Evolutionary conservation across 2,329 filamentous ascomycete species (phyloP), one percentile per base, ranked within the genome.

Genomic region (Monilinia polystroma): DNA sequence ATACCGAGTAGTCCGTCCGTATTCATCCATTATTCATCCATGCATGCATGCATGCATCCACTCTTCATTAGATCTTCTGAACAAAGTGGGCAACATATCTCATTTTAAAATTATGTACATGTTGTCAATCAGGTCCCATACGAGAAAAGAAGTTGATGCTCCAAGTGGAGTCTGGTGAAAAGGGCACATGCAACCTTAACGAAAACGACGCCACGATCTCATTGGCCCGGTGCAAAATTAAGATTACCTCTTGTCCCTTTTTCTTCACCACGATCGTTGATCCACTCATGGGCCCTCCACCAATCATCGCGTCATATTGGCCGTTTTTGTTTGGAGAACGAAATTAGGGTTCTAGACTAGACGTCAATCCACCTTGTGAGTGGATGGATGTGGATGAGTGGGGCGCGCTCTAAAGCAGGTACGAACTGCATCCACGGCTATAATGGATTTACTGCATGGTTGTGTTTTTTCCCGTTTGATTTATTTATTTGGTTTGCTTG

Each of bases 81-180:
- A 59, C 56, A 32, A 59, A 59, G 51, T 57, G 63, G 53, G 53
- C 18, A 64, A 16, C 11, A 58, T 11, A 26, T 26, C 53, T 64
- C 63, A 64, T 64, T 64, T 64, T 64, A 64, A 64, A 64, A 51
- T 47, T 20, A 29, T 43, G 60, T 51, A 41, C 29, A 29, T 29
- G 29, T 29, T 29, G 29, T 29, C 29, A 29, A 29, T 29, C 29
- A 29, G 56, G 56, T 47, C 18, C 57, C 57, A 59, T 59, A 43
- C 43, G 32, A 35, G 32, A 35, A 35, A 5, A 35, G 32, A 35
- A 35, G 5, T 35, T 8, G 32, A 35, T 35, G 32, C 32, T 35
- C 32, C 32, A 35, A 59, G 26, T 47, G 26, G 56, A 59, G 32
- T 29, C 29, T 4, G 3, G 2, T 29, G 29, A 29, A 29, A 29